phyloP scores from a whole-genome alignment of 345 rosid genomes.

The Populus deltoides region DNA sequence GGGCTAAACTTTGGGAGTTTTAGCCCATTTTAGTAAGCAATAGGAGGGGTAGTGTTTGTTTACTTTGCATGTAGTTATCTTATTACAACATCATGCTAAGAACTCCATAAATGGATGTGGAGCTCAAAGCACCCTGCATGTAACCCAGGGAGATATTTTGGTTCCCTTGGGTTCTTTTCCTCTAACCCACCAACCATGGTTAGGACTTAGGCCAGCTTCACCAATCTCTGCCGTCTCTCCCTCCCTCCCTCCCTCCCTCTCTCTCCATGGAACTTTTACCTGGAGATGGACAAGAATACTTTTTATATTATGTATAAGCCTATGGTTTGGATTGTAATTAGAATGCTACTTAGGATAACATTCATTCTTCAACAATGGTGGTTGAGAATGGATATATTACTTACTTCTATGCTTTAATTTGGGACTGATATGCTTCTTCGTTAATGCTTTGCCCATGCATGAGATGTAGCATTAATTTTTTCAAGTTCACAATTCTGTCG shows the following conservation, averaged over 20 bases:
- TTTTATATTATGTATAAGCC: slow-evolving; percentile 28
- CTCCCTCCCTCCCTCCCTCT: background rate
- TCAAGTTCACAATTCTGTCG: background rate
- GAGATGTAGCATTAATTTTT: slow-evolving; percentile 1
- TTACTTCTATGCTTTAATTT: slow-evolving; percentile 33
- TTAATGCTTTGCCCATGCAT: slow-evolving; percentile 23
- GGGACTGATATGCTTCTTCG: slow-evolving; percentile 26
- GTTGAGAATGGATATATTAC: slow-evolving; percentile 39
- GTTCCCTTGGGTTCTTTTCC: slow-evolving; percentile 69
- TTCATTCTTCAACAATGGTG: slow-evolving; percentile 38
- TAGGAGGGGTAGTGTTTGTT: slow-evolving; percentile 40
- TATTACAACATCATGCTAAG: slow-evolving; percentile 25
- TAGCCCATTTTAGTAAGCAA: slow-evolving; percentile 44
- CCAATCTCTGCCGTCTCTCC: slow-evolving; percentile 13
- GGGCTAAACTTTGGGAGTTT: slow-evolving; percentile 63
- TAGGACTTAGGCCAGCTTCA: slow-evolving; percentile 66
- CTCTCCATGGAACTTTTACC: slow-evolving; percentile 13
- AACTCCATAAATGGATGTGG: slow-evolving; percentile 72
- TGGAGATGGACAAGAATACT: slow-evolving; percentile 29
- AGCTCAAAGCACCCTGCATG: slow-evolving; percentile 67
- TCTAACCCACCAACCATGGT: slow-evolving; percentile 80
- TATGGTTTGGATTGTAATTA: slow-evolving; percentile 46
- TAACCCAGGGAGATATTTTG: slow-evolving; percentile 81
- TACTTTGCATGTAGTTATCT: slow-evolving; percentile 33
- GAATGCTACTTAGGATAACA: slow-evolving; percentile 19